Evolutionary conservation across 176 grass and related monocot species (phyloP).

Genomic region (Raddia distichophylla): DNA sequence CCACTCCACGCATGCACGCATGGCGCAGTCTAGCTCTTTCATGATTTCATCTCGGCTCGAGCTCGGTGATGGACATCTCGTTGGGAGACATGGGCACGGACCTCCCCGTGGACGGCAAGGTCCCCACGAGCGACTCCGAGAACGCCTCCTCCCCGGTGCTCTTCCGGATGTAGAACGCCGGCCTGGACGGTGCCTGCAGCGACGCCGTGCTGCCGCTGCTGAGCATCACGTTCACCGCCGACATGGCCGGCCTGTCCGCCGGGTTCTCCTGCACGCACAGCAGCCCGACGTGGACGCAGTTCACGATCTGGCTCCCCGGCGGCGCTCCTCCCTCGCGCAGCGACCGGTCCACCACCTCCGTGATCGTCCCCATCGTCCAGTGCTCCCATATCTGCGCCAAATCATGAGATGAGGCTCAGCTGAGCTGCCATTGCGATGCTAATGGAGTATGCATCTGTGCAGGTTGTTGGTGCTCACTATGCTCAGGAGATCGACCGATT

Average conservation of each 20-base stretch:
- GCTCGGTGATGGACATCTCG: slow-evolving; percentile 28
- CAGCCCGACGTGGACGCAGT: slow-evolving; percentile 30
- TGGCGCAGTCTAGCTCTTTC: background rate
- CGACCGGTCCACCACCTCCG: slow-evolving; percentile 28
- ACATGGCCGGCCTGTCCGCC: slow-evolving; percentile 27
- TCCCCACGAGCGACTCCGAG: background rate
- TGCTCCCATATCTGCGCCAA: slow-evolving; percentile 24
- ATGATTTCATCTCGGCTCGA: slow-evolving; percentile 32
- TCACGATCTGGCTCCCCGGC: background rate
- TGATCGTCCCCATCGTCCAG: slow-evolving; percentile 24
- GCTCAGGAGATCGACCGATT: slow-evolving; percentile 18
- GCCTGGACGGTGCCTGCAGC: background rate
- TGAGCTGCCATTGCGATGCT: background rate
- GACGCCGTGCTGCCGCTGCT: background rate
- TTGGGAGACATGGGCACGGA: slow-evolving; percentile 21
- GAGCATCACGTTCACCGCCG: slow-evolving; percentile 13
- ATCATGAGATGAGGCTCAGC: background rate
- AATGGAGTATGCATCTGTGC: background rate
- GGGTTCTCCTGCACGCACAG: slow-evolving; percentile 45
- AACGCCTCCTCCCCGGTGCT: background rate
- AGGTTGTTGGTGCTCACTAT: background rate
- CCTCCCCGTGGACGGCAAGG: background rate
- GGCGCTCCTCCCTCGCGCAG: background rate
- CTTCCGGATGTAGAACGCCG: slow-evolving; percentile 30
- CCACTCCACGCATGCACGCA: no score